These are phyloP conservation scores for Penicillium sp. DNA, from an alignment of 2,329 filamentous ascomycete genomes.

Conservation along the genomic window DNA sequence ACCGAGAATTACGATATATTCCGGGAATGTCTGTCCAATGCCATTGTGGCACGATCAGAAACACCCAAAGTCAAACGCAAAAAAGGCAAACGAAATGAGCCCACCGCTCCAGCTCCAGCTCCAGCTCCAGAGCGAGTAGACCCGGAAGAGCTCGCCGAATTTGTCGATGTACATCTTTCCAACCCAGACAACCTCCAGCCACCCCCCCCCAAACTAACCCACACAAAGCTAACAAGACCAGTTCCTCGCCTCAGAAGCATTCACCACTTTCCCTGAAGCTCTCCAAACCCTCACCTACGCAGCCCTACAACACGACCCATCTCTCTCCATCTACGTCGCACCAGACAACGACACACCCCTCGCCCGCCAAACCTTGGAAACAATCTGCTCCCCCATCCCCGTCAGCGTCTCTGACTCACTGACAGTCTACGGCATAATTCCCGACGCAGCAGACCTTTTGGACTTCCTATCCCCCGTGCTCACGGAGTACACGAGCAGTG, in stretches of 20 bases:
- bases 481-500: conserved; percentile 60
- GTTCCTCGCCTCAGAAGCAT: conserved; percentile 72
- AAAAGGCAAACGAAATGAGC: conserved; percentile 20
- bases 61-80: conserved; percentile 44
- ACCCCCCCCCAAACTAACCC: conserved; percentile 4
- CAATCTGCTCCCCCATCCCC: conserved; percentile 58
- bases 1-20: conserved; percentile 66
- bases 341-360: conserved; percentile 50
- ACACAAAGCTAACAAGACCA: conserved; percentile 26
- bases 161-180: conserved; percentile 61
- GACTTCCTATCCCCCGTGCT: conserved; percentile 65
- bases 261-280: conserved; percentile 62
- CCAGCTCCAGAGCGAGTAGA: conserved; percentile 35
- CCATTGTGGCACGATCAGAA: conserved; percentile 64
- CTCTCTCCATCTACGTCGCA: conserved; percentile 57
- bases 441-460: conserved; percentile 47
- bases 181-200: background rate
- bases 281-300: conserved; percentile 65
- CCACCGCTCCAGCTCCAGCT: conserved; percentile 13
- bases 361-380: conserved; percentile 51
- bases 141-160: conserved; percentile 73
- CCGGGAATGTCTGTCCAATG: conserved; percentile 71
- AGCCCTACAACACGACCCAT: conserved; percentile 50
- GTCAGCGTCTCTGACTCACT: conserved; percentile 67
- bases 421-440: conserved; percentile 64